phyloP scores from a whole-genome alignment of 1,139 yeast species.

The Pichia sp. region DNA sequence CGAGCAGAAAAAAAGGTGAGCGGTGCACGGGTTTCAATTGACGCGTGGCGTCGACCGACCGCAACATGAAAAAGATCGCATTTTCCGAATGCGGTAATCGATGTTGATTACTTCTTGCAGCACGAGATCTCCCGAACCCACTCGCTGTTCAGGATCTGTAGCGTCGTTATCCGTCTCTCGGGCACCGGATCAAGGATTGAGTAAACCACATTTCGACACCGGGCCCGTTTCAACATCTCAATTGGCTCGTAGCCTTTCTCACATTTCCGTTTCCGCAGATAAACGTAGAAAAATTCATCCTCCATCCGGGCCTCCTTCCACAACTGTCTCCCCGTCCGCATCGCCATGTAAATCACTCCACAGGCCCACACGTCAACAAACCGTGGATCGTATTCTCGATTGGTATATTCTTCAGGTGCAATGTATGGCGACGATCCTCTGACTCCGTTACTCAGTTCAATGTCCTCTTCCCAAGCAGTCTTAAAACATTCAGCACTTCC shows the following conservation, averaged over 20 bases:
- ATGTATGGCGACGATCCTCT: slow-evolving; percentile 91
- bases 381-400: slow-evolving; percentile 77
- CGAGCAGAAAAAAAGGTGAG: no score
- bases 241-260: slow-evolving; percentile 88
- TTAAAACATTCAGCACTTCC: slow-evolving; percentile 94
- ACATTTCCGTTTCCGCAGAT: slow-evolving; percentile 69
- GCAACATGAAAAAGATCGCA: no score
- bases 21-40: no score
- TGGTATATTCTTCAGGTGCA: slow-evolving; percentile 89
- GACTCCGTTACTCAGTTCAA: slow-evolving; percentile 77
- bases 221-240: slow-evolving; percentile 70
- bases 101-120: slow-evolving; percentile 34
- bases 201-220: slow-evolving; percentile 88
- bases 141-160: slow-evolving; percentile 83
- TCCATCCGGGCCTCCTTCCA: slow-evolving; percentile 82
- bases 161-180: slow-evolving; percentile 75
- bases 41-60: no score
- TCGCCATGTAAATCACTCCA: slow-evolving; percentile 96
- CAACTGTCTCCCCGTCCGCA: slow-evolving; percentile 91
- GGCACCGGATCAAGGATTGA: slow-evolving; percentile 91
- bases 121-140: slow-evolving; percentile 89
- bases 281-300: slow-evolving; percentile 74
- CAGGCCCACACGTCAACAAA: slow-evolving; percentile 95
- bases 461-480: slow-evolving; percentile 93
- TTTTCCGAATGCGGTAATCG: no score